These are phyloP conservation scores for Liquidambar formosana DNA, from an alignment of 164 flowering plant species.

Conservation along the genomic window DNA sequence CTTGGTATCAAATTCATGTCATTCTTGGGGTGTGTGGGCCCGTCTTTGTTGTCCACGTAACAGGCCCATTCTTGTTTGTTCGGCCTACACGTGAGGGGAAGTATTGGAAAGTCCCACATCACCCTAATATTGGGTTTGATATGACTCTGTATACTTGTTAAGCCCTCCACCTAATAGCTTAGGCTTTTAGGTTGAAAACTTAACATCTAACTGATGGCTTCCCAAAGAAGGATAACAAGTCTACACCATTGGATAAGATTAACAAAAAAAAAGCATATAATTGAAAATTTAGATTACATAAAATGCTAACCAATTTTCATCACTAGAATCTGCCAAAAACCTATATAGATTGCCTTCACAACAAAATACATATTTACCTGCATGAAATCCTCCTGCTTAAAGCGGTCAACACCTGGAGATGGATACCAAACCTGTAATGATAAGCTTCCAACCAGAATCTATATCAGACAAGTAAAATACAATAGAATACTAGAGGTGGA, in stretches of 20 bases:
- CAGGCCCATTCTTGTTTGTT: too few relatives aligned
- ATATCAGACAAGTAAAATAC: conserved; percentile 51
- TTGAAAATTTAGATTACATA: background rate
- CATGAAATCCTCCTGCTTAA: conserved; percentile 95
- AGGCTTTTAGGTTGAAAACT: too few relatives aligned
- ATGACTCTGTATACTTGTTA: too few relatives aligned
- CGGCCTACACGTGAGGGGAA: too few relatives aligned
- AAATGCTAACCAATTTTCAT: background rate
- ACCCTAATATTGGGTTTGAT: too few relatives aligned
- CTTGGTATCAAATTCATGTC: too few relatives aligned
- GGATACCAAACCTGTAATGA: conserved; percentile 96
- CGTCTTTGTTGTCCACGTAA: too few relatives aligned
- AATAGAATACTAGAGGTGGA: background rate
- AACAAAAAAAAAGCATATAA: background rate
- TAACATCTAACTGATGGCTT: background rate
- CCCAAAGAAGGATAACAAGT: background rate
- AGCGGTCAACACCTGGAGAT: conserved; percentile 85
- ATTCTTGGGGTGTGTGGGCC: too few relatives aligned
- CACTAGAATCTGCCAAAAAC: background rate
- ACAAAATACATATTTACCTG: conserved; percentile 52
- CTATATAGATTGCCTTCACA: background rate
- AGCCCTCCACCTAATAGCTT: too few relatives aligned
- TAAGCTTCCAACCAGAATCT: conserved; percentile 45
- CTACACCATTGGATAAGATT: background rate
- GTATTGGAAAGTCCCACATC: too few relatives aligned